phyloP scores from a whole-genome alignment of 345 rosid genomes.

The Gossypium bickii region DNA sequence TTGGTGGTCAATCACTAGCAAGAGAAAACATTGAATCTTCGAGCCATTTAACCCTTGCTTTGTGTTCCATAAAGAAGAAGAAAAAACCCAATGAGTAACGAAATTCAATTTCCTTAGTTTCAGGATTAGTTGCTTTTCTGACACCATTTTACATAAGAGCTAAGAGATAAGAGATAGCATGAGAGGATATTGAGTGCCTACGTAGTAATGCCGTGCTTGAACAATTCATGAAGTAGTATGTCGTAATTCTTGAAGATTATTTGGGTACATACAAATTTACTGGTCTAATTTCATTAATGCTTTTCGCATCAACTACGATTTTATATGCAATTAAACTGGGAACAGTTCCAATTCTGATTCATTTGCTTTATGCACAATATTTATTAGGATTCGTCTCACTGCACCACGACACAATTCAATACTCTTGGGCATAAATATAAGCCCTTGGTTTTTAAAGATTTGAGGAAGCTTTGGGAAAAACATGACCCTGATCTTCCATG shows the following conservation, averaged over 20 bases:
- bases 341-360: constrained; percentile 9
- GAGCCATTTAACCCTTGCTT: neutral
- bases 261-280: neutral
- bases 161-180: neutral
- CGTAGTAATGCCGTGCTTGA: neutral
- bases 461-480: constrained; percentile 69
- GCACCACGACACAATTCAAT: constrained; percentile 45
- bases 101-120: neutral
- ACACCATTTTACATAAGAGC: neutral
- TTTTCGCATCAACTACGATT: neutral
- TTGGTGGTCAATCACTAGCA: neutral
- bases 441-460: constrained; percentile 66
- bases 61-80: neutral
- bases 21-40: neutral
- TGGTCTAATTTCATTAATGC: neutral
- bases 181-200: neutral
- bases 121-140: neutral
- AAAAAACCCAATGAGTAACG: neutral
- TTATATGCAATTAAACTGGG: neutral
- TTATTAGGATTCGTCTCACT: constrained; percentile 62
- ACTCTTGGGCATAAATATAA: constrained; percentile 70
- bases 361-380: constrained; percentile 1
- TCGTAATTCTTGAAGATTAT: neutral
- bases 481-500: constrained; percentile 58
- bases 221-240: neutral